A percentile compares a stretch with the other conserved stretches of the same genome.
Evolutionary conservation across 306 rosid genomes (phyloP).

Genomic region (Pachyrhizus erosus): DNA sequence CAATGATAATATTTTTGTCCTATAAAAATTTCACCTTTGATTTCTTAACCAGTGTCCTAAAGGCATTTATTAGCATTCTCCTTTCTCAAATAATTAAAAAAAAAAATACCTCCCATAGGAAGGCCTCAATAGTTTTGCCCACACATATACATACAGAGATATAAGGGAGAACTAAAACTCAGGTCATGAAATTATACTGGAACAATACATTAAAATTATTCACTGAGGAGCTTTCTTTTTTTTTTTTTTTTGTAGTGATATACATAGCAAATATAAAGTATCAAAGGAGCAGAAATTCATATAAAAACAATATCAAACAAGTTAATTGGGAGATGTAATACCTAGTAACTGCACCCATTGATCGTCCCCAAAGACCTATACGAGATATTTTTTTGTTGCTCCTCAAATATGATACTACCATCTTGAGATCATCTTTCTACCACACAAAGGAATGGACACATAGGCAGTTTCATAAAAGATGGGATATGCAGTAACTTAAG

Average conservation of each 20-base stretch:
- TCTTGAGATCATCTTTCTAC: slow-evolving; percentile 95
- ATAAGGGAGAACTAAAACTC: background rate
- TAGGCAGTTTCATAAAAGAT: slow-evolving; percentile 22
- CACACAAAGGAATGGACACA: slow-evolving; percentile 44
- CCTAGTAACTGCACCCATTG: slow-evolving; percentile 99
- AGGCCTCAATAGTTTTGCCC: slow-evolving; percentile 29
- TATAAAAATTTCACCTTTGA: background rate
- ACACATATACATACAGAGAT: background rate
- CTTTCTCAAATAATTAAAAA: background rate
- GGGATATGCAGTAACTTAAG: slow-evolving; percentile 30
- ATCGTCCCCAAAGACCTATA: slow-evolving; percentile 98
- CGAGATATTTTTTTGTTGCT: slow-evolving; percentile 86
- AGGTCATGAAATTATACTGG: slow-evolving; percentile 16
- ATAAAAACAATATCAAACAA: slow-evolving; percentile 22
- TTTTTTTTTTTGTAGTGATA: background rate
- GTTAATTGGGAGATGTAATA: slow-evolving; percentile 41
- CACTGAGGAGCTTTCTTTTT: no score
- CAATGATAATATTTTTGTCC: background rate
- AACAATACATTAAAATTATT: slow-evolving; percentile 16
- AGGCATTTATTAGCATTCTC: background rate
- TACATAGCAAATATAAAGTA: slow-evolving; percentile 20
- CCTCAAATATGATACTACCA: slow-evolving; percentile 85
- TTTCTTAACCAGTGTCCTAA: background rate
- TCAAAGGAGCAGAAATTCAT: slow-evolving; percentile 59
- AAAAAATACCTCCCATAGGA: background rate